phyloP scores from a whole-genome alignment of 2,329 filamentous ascomycete genomes.

The Colletotrichum paranaense region DNA sequence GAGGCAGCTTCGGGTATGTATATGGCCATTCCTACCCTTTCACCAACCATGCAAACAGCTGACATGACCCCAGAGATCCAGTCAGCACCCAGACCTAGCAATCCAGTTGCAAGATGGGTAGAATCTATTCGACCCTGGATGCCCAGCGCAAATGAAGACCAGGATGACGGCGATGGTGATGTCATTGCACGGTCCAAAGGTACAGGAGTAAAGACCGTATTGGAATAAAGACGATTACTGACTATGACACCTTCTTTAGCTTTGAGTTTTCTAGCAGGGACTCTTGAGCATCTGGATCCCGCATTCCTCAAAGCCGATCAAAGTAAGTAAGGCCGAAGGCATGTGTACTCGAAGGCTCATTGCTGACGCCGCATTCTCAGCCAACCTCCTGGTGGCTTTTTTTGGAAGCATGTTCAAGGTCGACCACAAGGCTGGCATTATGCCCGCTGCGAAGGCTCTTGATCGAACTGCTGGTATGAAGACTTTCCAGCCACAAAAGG shows the following conservation, averaged over 20 bases:
- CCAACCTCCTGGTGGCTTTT: conserved; percentile 62
- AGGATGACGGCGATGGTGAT: conserved; percentile 54
- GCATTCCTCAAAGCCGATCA: conserved; percentile 62
- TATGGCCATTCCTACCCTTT: background rate
- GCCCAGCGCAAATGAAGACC: conserved; percentile 51
- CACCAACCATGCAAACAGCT: background rate
- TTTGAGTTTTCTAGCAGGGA: conserved; percentile 66
- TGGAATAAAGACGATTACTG: background rate
- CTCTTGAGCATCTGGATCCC: conserved; percentile 59
- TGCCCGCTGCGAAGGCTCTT: conserved; percentile 65
- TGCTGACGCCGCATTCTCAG: conserved; percentile 41
- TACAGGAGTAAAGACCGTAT: conserved; percentile 37
- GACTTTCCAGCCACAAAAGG: conserved; percentile 61
- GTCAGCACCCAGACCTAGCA: conserved; percentile 53
- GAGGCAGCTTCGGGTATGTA: conserved; percentile 57
- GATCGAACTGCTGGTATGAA: conserved; percentile 61
- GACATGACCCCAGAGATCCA: conserved; percentile 54
- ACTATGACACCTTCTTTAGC: conserved; percentile 47
- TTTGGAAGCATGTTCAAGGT: conserved; percentile 69
- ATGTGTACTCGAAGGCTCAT: conserved; percentile 53
- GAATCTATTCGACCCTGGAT: conserved; percentile 67
- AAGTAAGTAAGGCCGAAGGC: conserved; percentile 45
- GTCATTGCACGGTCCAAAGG: conserved; percentile 66
- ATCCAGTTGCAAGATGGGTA: conserved; percentile 65
- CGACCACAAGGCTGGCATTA: conserved; percentile 69